Conservation (phyloP, 495 filamentous ascomycete genomes). For the Barbatosphaeria neglecta region DNA sequence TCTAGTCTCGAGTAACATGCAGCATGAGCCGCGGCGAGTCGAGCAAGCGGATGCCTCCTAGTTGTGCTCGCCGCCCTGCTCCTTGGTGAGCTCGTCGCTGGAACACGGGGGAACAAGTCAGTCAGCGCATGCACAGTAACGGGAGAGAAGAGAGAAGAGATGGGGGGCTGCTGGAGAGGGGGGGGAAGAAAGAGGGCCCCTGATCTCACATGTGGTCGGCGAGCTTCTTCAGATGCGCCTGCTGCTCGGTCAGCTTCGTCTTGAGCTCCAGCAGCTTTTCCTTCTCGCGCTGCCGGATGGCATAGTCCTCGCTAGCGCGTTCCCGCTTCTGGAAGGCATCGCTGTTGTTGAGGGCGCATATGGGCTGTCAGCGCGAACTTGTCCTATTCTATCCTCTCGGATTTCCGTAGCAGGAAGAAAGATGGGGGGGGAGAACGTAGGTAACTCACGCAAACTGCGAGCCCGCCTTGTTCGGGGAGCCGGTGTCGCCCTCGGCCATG, state of each 20-base stretch:
- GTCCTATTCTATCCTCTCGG: background rate
- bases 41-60: conserved; percentile 22
- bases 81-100: conserved; percentile 57
- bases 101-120: too few relatives aligned
- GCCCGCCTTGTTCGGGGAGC: conserved; percentile 43
- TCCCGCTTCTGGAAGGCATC: conserved; percentile 89
- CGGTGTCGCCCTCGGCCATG: conserved; percentile 60
- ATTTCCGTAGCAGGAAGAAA: background rate
- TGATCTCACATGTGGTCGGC: conserved; percentile 79
- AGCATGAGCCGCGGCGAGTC: background rate
- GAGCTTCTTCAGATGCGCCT: conserved; percentile 70
- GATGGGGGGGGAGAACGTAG: background rate
- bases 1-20: too few relatives aligned
- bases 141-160: background rate
- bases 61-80: conserved; percentile 64
- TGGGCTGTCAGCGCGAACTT: background rate
- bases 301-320: conserved; percentile 69
- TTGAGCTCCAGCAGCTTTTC: conserved; percentile 68
- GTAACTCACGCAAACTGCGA: conserved; percentile 25
- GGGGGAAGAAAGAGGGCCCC: conserved; percentile 9
- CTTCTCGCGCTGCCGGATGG: conserved; percentile 74
- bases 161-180: background rate
- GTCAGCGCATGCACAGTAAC: conserved; percentile 9
- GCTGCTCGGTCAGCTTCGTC: conserved; percentile 69
- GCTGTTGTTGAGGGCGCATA: conserved; percentile 26